Percentiles rank a stretch among this genome's conserved stretches.
phyloP scores from a whole-genome alignment of 176 grass and related monocot genomes.

The Ampelocalamus luodianensis region DNA sequence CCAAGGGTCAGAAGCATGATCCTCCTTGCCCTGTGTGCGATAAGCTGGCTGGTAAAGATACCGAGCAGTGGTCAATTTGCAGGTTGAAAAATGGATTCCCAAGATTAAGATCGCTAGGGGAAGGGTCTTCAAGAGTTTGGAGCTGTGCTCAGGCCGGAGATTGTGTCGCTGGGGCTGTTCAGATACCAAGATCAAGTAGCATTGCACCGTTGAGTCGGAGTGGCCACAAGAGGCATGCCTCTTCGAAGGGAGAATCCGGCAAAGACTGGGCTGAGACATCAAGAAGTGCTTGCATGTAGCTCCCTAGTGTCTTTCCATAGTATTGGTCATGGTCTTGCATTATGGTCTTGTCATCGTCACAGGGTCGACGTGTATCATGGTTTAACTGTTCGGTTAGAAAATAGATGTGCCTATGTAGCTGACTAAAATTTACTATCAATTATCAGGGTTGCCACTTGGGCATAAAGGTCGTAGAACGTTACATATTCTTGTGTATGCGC shows the following conservation, averaged over 20 bases:
- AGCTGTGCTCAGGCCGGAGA: conserved; percentile 66
- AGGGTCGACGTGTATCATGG: conserved; percentile 33
- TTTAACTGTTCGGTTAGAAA: conserved; percentile 14
- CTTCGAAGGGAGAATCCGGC: conserved; percentile 40
- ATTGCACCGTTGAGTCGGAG: conserved; percentile 35
- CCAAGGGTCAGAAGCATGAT: conserved; percentile 70
- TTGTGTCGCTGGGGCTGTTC: conserved; percentile 48
- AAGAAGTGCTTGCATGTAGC: conserved; percentile 39
- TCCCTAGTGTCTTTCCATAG: neutral
- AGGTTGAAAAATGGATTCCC: conserved; percentile 69
- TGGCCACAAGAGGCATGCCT: conserved; percentile 53
- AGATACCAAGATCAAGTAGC: conserved; percentile 49
- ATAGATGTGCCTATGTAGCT: conserved; percentile 42
- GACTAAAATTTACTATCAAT: conserved; percentile 22
- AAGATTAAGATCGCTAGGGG: conserved; percentile 65
- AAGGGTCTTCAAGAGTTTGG: conserved; percentile 75
- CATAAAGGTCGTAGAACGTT: too few species aligned
- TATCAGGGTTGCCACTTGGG: conserved; percentile 3
- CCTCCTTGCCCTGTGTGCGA: conserved; percentile 74
- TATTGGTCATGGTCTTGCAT: conserved; percentile 1
- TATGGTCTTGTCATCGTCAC: conserved; percentile 10
- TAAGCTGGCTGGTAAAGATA: conserved; percentile 56
- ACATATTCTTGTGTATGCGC: neutral
- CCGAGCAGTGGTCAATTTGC: conserved; percentile 71
- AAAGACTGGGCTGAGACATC: conserved; percentile 48